Percentiles rank a stretch among this genome's conserved stretches.
These are phyloP conservation scores for Phylloboletellus chloephorus DNA, from an alignment of 1,284 basidiomycete genomes.

Conservation along the genomic window DNA sequence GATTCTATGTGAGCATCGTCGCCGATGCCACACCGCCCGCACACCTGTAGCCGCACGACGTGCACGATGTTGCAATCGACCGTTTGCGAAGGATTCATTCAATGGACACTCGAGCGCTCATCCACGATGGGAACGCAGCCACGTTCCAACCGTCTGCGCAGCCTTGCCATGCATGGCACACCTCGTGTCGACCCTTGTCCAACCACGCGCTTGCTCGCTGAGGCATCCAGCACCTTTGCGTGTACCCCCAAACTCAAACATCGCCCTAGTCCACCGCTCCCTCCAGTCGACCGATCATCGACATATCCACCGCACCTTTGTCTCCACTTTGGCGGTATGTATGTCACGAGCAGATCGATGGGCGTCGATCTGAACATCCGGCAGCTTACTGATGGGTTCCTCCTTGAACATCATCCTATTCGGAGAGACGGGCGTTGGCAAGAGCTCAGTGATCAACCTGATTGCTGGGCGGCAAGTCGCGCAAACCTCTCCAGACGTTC, in stretches of 20 bases:
- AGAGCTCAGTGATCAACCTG: constrained; percentile 33
- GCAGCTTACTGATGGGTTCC: constrained; percentile 18
- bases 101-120: not conserved
- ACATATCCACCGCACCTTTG: not conserved
- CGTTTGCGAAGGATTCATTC: not conserved
- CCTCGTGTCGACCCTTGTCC: constrained; percentile 20
- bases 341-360: constrained; percentile 4
- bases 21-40: not conserved
- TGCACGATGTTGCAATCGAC: constrained; percentile 9
- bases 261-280: not conserved
- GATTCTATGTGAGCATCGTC: too few relatives aligned
- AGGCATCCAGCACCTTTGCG: constrained; percentile 11
- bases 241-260: constrained; percentile 19
- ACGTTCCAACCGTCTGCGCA: constrained; percentile 15
- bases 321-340: constrained; percentile 15
- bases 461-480: constrained; percentile 27
- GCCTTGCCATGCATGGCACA: constrained; percentile 6
- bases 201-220: constrained; percentile 24
- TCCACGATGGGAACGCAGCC: constrained; percentile 16
- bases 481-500: constrained; percentile 22
- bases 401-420: constrained; percentile 31
- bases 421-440: constrained; percentile 31
- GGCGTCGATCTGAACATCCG: constrained; percentile 14
- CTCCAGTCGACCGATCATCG: constrained; percentile 5
- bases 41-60: not conserved